Evolutionary conservation across 2,329 filamentous ascomycete genomes (phyloP).

Genomic region (Chrysoporthe deuterocubensis): DNA sequence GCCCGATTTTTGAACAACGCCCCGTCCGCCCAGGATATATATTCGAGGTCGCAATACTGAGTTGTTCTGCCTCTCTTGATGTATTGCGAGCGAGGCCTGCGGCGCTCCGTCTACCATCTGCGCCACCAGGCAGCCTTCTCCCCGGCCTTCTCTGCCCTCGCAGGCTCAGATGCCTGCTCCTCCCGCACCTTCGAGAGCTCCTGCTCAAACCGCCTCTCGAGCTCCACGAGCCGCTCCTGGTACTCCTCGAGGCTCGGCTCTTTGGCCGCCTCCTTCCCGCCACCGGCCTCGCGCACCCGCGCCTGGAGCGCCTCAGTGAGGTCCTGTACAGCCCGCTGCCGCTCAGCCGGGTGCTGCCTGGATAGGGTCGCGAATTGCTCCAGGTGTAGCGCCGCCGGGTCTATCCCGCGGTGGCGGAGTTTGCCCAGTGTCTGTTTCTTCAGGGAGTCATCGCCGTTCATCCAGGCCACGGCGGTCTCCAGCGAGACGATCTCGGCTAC

Average conservation of each 20-base stretch:
- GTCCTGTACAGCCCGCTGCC: neutral
- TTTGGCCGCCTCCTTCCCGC: neutral
- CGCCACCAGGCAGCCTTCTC: slow-evolving; percentile 5
- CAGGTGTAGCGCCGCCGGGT: slow-evolving; percentile 3
- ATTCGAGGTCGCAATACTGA: neutral
- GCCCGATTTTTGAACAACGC: neutral
- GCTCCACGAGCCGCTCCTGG: slow-evolving; percentile 5
- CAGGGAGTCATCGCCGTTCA: slow-evolving; percentile 10
- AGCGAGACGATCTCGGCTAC: slow-evolving; percentile 39
- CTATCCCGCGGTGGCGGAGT: slow-evolving; percentile 1
- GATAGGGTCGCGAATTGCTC: neutral
- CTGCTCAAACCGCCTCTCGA: slow-evolving; percentile 9
- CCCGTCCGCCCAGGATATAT: neutral
- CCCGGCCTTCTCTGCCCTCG: neutral
- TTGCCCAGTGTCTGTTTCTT: slow-evolving; percentile 1
- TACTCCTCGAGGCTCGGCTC: neutral
- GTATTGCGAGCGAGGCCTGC: neutral
- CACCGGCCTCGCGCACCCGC: neutral
- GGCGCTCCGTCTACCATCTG: neutral
- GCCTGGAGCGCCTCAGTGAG: neutral
- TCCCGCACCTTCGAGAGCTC: neutral
- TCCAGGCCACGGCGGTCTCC: slow-evolving; percentile 41
- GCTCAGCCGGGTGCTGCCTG: slow-evolving; percentile 1
- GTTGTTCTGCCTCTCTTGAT: neutral
- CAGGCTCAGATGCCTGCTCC: neutral